Evolutionary conservation across 805 yeast species (phyloP), one percentile per base, ranked within the genome.

Genomic region (Candida jianshihensis): DNA sequence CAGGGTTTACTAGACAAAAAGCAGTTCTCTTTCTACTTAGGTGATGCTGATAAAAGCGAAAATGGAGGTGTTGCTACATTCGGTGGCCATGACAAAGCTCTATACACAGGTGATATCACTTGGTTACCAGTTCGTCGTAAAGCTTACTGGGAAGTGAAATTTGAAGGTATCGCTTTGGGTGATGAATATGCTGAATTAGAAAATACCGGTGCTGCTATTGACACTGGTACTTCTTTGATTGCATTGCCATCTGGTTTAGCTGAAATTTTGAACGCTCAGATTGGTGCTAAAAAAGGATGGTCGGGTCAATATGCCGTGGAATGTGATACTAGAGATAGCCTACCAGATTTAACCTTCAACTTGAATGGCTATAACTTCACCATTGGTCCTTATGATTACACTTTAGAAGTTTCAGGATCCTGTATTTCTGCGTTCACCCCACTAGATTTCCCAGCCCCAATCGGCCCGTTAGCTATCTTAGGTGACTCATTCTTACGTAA

Each of bases 71-170:
- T 81, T 49, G 96, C 92, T 48, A 86, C 96, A 22, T 86, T 92
- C 57, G 98, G 98, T 60, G 98, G 98, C 50, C 70, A 81, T 48
- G 97, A 90, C 57, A 72, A 78, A 50, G 59, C 79, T 43, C 75
- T 78, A 59, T 87, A 68, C 63, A 64, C 68, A 34, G 98, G 98
- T 48, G 77, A 90, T 49, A 73, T 92, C 54, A 84, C 90, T 36
- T 88, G 95, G 88, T 75, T 92, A 64, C 98, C 98, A 41, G 94
- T 92, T 44, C 87, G 98, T 72, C 86, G 98, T 75, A 88, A 89
- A 79, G 98, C 97, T 24, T 92, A 92, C 76, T 92, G 98, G 98
- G 98, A 92, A 72, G 98, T 92, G 42, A 76, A 81, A 51, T 82
- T 92, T 50, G 87, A 87, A 51, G 89, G 95, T 51, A 71, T 92